A percentile compares a stretch with the other conserved stretches of the same genome.
phyloP scores from a whole-genome alignment of 331 rosid species.

The Acacia pycnantha region DNA sequence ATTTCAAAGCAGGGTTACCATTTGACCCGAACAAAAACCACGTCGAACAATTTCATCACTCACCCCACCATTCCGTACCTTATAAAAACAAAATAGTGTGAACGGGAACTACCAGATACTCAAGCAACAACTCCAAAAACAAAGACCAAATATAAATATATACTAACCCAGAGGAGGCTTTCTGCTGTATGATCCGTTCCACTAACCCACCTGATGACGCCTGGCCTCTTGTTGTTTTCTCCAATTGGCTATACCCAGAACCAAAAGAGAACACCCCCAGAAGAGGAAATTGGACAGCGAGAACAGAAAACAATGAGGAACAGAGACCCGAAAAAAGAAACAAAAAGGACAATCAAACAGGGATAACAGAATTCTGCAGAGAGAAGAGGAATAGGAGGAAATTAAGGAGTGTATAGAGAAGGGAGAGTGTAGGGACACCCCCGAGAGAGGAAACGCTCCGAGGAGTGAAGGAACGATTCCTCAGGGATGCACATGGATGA shows the following conservation, averaged over 20 bases:
- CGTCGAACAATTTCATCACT: constrained; percentile 6
- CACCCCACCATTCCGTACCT: background rate
- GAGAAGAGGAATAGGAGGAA: background rate
- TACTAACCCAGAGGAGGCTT: constrained; percentile 57
- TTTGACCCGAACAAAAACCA: background rate
- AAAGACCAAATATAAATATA: background rate
- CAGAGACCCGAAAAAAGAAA: constrained; percentile 8
- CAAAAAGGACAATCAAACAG: background rate
- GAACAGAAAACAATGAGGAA: background rate
- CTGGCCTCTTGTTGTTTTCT: constrained; percentile 45
- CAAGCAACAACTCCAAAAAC: constrained; percentile 19
- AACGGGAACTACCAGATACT: background rate
- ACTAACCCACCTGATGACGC: constrained; percentile 42
- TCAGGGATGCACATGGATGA: background rate
- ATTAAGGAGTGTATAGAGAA: background rate
- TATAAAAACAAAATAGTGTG: background rate
- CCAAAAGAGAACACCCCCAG: constrained; percentile 23
- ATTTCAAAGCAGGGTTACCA: constrained; percentile 7
- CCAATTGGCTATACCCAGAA: constrained; percentile 57
- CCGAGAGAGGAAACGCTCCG: background rate
- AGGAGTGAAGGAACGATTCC: constrained; percentile 14
- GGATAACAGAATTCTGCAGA: constrained; percentile 6
- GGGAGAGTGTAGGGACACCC: background rate
- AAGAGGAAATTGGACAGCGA: constrained; percentile 16
- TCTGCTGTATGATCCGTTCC: constrained; percentile 40